phyloP scores from a whole-genome alignment of 2,329 filamentous ascomycete species.

The Aspergillus niger region DNA sequence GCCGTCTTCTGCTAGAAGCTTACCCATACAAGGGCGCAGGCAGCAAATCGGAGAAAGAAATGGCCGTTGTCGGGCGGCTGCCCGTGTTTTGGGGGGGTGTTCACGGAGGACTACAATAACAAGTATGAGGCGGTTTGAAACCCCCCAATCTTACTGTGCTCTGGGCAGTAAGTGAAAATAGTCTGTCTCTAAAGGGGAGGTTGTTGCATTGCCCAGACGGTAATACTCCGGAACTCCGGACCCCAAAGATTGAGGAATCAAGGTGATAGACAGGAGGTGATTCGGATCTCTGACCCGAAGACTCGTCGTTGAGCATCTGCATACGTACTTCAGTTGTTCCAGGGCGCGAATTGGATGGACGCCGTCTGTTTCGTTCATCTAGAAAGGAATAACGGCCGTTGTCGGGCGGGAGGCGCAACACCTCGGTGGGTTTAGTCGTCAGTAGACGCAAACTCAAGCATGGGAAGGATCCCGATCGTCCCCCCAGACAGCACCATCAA shows the following conservation, averaged over 20 bases:
- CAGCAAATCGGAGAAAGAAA: slow-evolving; percentile 18
- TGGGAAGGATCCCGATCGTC: slow-evolving; percentile 7
- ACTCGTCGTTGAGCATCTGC: background rate
- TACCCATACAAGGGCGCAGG: background rate
- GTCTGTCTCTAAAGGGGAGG: background rate
- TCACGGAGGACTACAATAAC: background rate
- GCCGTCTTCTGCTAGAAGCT: background rate
- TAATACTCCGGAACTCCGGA: slow-evolving; percentile 12
- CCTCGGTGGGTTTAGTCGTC: background rate
- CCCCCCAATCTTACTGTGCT: background rate
- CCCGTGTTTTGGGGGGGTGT: background rate
- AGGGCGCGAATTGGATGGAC: slow-evolving; percentile 1
- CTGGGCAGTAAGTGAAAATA: background rate
- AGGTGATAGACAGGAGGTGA: slow-evolving; percentile 3
- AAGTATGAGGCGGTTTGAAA: background rate
- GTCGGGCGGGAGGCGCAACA: background rate
- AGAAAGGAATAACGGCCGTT: slow-evolving; percentile 1
- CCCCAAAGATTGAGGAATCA: background rate
- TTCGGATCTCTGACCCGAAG: background rate
- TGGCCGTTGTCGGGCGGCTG: background rate
- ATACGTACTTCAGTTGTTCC: background rate
- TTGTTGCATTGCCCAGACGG: background rate
- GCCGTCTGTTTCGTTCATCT: slow-evolving; percentile 13
- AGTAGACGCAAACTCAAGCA: background rate
- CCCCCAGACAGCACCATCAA: slow-evolving; percentile 1